Percentiles rank a stretch among this genome's conserved stretches.
phyloP scores from a whole-genome alignment of 352 stramenopile species.

The Phytophthora aleatoria region DNA sequence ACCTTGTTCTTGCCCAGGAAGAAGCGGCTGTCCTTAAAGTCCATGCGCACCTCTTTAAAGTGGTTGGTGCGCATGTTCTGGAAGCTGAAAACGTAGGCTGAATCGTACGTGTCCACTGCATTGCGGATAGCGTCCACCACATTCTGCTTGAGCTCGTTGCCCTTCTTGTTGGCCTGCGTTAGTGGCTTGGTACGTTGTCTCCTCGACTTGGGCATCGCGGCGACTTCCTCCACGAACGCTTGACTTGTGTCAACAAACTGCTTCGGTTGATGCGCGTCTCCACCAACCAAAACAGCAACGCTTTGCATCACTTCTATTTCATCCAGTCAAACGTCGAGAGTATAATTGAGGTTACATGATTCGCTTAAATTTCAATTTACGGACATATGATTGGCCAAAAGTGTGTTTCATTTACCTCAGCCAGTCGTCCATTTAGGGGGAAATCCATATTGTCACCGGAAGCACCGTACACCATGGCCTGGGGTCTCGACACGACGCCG shows the following conservation, averaged over 20 bases:
- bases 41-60: constrained; percentile 97
- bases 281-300: constrained; percentile 60
- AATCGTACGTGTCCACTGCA: constrained; percentile 93
- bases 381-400: constrained; percentile 47
- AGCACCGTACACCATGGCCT: constrained; percentile 50
- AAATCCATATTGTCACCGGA: constrained; percentile 26
- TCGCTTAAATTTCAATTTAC: constrained; percentile 23
- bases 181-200: constrained; percentile 90
- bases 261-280: constrained; percentile 26
- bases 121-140: constrained; percentile 95
- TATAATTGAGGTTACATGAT: constrained; percentile 3
- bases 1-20: constrained; percentile 99
- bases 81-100: constrained; percentile 96
- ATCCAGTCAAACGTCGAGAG: constrained; percentile 35
- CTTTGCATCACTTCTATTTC: constrained; percentile 35
- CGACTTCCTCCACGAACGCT: background rate
- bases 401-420: constrained; percentile 28
- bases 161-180: constrained; percentile 97
- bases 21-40: constrained; percentile 96
- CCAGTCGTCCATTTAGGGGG: constrained; percentile 50
- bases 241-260: constrained; percentile 20
- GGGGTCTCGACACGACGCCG: constrained; percentile 57
- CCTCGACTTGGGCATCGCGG: constrained; percentile 87
- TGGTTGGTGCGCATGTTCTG: constrained; percentile 99
- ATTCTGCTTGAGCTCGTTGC: constrained; percentile 94